phyloP scores from a whole-genome alignment of 257 asterid species.

The Solanum chaucha region DNA sequence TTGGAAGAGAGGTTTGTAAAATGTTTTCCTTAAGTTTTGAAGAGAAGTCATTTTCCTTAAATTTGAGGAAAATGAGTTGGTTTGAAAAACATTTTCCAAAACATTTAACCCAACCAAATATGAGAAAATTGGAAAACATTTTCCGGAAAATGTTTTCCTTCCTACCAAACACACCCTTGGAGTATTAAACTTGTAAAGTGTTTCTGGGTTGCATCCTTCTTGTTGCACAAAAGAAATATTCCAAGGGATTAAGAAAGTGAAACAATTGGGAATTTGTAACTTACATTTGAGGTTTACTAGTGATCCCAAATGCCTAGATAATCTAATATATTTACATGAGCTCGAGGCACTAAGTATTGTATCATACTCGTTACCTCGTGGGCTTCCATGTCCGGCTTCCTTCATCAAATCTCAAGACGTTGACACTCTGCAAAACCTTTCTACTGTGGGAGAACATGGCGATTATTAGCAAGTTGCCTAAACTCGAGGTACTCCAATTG shows the following conservation, averaged over 20 bases:
- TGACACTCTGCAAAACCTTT: neutral
- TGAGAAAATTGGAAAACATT: too few species aligned
- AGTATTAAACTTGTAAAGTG: neutral
- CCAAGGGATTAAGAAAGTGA: neutral
- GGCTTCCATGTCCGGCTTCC: neutral
- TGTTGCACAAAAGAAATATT: neutral
- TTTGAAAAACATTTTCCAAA: too few species aligned
- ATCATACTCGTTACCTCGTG: too few species aligned
- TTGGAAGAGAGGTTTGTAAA: too few species aligned
- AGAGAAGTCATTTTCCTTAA: too few species aligned
- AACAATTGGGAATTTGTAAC: neutral
- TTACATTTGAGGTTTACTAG: accelerated
- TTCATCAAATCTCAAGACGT: neutral
- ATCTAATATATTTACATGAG: neutral
- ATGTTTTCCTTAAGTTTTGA: too few species aligned
- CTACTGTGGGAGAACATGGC: neutral
- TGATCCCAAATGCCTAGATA: neutral
- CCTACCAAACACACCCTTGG: too few species aligned
- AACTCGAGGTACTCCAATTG: neutral
- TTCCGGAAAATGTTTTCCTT: too few species aligned
- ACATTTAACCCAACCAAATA: too few species aligned
- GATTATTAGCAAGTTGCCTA: neutral
- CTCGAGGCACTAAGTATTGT: neutral
- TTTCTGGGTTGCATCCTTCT: neutral
- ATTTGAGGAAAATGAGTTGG: too few species aligned